Evolutionary conservation across 768 basidiomycete genomes (phyloP), one percentile per base, ranked within the genome.

Genomic region (Lanmaoa pseudosensibilis): DNA sequence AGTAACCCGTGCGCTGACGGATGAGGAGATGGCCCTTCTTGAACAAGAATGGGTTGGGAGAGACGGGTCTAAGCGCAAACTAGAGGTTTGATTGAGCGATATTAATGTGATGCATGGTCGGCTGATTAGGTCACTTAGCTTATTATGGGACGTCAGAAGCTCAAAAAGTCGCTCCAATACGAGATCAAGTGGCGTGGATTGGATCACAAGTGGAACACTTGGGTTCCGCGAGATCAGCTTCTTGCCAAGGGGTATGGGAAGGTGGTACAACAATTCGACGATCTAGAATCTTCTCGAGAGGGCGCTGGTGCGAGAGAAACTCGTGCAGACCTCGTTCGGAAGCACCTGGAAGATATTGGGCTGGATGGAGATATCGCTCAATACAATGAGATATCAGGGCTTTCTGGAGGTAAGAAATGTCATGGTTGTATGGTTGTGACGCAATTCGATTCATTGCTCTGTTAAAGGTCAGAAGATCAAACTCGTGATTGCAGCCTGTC

Each of bases 311-410:
- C 88, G 32, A 86, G 94, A 41, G 95, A 98, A 63, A 96, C 94
- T 6, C 75, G 86, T 36, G 83, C 84, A 16, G 81, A 86, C 64
- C 76, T 91, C 46, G 90, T 98, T 46, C 83, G 95, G 62, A 92
- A 94, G 74, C 92, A 95, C 64, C 76, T 98, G 45, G 94, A 97
- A 73, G 94, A 94, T 63, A 92, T 98, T 62, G 96, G 95, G 36
- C 80, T 98, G 38, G 93, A 98, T 75, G 95, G 95, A 41, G 93
- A 98, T 76, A 98, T 98, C 57, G 95, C 95, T 12, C 93, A 97
- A 74, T 98, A 98, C 75, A 96, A 97, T 68, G 95, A 98, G 75
- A 94, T 98, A 68, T 83, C 85, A 36, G 95, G 96, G 38, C 77
- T 98, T 44, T 95, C 92, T 18, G 96, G 96, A 73, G 95, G 94